Base-by-base conservation (phyloP, 192 early-diverging fungal species). In the Coemansia sp. region DNA sequence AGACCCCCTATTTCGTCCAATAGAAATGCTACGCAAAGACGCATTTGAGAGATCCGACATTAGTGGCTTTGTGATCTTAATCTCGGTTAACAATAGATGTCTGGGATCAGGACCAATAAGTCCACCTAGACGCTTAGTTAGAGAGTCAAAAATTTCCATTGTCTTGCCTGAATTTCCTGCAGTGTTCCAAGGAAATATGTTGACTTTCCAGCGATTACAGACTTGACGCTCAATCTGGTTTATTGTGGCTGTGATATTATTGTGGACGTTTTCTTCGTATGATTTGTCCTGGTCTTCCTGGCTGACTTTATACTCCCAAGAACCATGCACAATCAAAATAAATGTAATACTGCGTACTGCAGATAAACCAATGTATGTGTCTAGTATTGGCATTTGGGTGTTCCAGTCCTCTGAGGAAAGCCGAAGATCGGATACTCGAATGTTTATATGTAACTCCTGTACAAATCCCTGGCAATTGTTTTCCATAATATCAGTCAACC, bases 1-100 rank as follows among this genome's bases (percentile, higher is more conserved):
- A 2, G 51, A 50, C 0, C 69, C 62, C 11, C 64, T 72, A 54
- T 68, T 57, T 7, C 51, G 10, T 9, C 57, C 30, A 25, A 77
- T 60, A 22, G 57, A 51, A 27, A 76, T 67, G 61, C 69, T 71
- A 30, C 70, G 70, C 61, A 76, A 57, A 20, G 54, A 25, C 27
- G 61, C 29, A 1, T 31, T 31, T 9, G 56, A 54, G 25, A 71
- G 17, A 10, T 42, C 21, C 2, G 3, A n/a, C 27, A 71, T 14
- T n/a, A 71, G 50, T 1, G 6, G 25, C 11, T 71, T 71, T 23
- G 60, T 31, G 14, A 71, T 21, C 9, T 39, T 51, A 2, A 61
- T 6, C 0, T 50, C n/a, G 4, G 31, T 29, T n/a, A 68, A 31
- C 2, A 61, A 58, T 5, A 71, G 10, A 29, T 67, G 75, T 6